These are phyloP conservation scores for Pouteria campechiana DNA, from an alignment of 179 eudicot genomes.

Conservation along the genomic window DNA sequence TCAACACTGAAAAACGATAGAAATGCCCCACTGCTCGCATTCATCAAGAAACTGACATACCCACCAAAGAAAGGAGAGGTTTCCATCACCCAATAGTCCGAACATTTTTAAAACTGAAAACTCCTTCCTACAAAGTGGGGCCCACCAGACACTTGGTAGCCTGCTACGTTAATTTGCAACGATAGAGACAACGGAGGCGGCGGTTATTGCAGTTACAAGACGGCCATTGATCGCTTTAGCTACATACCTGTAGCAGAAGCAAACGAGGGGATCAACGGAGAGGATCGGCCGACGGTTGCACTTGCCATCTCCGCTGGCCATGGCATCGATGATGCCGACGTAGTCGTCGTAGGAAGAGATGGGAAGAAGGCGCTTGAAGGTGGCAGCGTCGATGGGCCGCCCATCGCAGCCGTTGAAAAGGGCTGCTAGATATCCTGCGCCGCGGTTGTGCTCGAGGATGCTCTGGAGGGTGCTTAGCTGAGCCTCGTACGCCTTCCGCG, in stretches of 20 bases:
- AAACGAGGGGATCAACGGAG: slow-evolving; percentile 24
- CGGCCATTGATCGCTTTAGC: no score
- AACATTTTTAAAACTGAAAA: no score
- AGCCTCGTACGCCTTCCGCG: slow-evolving; percentile 18
- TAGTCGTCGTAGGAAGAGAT: slow-evolving; percentile 24
- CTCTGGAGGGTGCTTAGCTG: slow-evolving; percentile 17
- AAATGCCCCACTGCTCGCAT: no score
- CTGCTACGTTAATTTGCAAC: not conserved
- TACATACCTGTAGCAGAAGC: slow-evolving; percentile 33
- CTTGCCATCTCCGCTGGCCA: slow-evolving; percentile 16
- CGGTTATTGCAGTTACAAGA: no score
- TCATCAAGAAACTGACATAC: no score
- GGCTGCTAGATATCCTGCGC: slow-evolving; percentile 23
- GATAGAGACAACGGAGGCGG: not conserved
- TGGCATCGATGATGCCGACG: slow-evolving; percentile 12
- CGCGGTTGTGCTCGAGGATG: slow-evolving; percentile 16
- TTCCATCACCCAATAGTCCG: no score
- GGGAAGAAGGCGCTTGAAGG: slow-evolving; percentile 25
- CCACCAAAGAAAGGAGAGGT: no score
- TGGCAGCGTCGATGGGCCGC: slow-evolving; percentile 10
- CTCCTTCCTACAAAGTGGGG: no score
- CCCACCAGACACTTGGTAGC: not conserved
- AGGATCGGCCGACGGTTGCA: slow-evolving; percentile 11
- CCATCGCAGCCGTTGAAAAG: slow-evolving; percentile 3
- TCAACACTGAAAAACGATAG: no score